These are phyloP conservation scores for Serendipita vermifera DNA, from an alignment of 768 basidiomycete species.

Conservation along the genomic window DNA sequence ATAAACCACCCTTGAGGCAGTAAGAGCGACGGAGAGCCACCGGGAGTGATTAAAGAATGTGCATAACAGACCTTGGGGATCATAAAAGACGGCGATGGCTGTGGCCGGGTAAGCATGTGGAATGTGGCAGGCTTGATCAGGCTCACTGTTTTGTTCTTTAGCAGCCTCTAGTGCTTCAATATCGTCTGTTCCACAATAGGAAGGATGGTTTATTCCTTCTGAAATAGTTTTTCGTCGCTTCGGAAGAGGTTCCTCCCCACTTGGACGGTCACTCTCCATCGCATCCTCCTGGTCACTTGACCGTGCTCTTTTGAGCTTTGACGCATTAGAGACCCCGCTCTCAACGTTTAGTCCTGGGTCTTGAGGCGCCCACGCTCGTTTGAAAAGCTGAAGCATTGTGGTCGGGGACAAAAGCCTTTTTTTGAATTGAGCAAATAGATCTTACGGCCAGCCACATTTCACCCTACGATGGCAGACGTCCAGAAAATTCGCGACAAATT, in stretches of 20 bases:
- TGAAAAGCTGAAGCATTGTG: background rate
- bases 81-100: background rate
- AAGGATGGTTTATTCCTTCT: background rate
- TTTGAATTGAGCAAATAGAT: no score
- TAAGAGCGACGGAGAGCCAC: no score
- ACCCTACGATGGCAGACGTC: constrained; percentile 52
- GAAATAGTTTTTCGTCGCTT: background rate
- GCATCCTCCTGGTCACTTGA: background rate
- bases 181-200: background rate
- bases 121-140: background rate
- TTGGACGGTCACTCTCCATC: background rate
- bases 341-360: background rate
- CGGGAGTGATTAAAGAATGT: background rate
- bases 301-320: background rate
- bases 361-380: background rate
- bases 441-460: background rate
- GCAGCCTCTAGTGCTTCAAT: background rate
- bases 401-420: background rate
- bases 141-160: background rate
- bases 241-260: background rate
- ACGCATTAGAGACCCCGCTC: background rate
- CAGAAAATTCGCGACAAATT: constrained; percentile 53
- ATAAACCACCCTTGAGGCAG: no score
- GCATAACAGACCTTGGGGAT: background rate
- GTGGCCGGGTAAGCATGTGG: background rate